Conservation (phyloP, 2,329 filamentous ascomycete genomes). For the Ascochyta lentis region DNA sequence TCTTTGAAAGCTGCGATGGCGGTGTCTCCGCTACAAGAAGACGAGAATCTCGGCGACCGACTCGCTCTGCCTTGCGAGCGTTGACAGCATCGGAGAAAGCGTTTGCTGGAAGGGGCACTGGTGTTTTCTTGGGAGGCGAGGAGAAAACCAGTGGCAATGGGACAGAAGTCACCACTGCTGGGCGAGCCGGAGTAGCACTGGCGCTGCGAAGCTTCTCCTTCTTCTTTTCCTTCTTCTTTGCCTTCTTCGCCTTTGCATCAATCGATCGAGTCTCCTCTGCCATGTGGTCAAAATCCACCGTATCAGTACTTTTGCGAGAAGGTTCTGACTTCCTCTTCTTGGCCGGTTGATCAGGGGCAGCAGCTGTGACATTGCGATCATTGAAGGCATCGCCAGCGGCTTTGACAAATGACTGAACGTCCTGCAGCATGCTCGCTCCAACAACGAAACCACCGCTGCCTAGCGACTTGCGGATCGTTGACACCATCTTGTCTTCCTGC, state of each 20-base stretch:
- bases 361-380: background rate
- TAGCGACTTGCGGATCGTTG: background rate
- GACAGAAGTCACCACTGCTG: background rate
- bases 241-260: background rate
- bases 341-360: background rate
- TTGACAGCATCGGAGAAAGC: background rate
- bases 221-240: slow-evolving; percentile 16
- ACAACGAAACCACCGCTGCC: slow-evolving; percentile 4
- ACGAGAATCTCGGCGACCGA: slow-evolving; percentile 2
- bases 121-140: slow-evolving; percentile 14
- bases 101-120: slow-evolving; percentile 22
- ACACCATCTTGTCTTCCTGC: background rate
- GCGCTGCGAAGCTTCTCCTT: slow-evolving; percentile 1
- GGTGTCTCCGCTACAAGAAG: slow-evolving; percentile 25
- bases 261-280: slow-evolving; percentile 7
- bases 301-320: slow-evolving; percentile 3
- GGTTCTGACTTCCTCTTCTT: slow-evolving; percentile 4
- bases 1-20: slow-evolving; percentile 15
- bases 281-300: background rate
- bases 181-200: background rate
- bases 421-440: slow-evolving; percentile 13
- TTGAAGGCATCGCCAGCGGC: slow-evolving; percentile 18
- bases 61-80: background rate
- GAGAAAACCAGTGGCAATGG: background rate
- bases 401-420: slow-evolving; percentile 17